Conservation (phyloP, 169 alveolate genomes). For the Plasmodium relictum region DNA sequence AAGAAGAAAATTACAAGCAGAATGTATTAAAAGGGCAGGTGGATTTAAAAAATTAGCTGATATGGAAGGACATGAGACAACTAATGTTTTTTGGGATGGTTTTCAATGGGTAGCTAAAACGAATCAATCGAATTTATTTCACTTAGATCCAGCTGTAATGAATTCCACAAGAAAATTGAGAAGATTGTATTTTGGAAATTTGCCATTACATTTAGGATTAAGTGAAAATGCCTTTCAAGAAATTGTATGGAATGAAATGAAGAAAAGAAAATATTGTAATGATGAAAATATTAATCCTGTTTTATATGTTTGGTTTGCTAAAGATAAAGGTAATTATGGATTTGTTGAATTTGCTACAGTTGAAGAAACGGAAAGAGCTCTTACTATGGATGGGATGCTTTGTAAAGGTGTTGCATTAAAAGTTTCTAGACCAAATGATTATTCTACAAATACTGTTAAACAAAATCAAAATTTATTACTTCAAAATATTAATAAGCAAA, state of each 20-base stretch:
- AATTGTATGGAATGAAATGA: slow-evolving; percentile 92
- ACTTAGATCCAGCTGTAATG: slow-evolving; percentile 91
- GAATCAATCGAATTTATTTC: slow-evolving; percentile 81
- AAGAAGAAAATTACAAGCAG: slow-evolving; percentile 87
- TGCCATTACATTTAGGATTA: slow-evolving; percentile 91
- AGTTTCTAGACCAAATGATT: slow-evolving; percentile 94
- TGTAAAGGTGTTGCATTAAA: slow-evolving; percentile 92
- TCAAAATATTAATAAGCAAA: background rate
- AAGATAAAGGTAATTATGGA: slow-evolving; percentile 94
- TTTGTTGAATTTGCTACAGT: slow-evolving; percentile 93
- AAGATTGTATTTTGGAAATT: slow-evolving; percentile 92
- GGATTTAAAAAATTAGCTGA: slow-evolving; percentile 93
- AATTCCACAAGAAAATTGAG: slow-evolving; percentile 92
- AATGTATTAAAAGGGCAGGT: slow-evolving; percentile 91
- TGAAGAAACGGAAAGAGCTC: slow-evolving; percentile 93
- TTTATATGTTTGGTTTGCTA: slow-evolving; percentile 94
- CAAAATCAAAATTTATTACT: slow-evolving; percentile 16
- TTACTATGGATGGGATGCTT: slow-evolving; percentile 92
- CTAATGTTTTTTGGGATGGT: slow-evolving; percentile 94
- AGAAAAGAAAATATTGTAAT: slow-evolving; percentile 87
- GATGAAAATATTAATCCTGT: slow-evolving; percentile 93
- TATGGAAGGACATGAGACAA: slow-evolving; percentile 93
- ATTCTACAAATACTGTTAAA: slow-evolving; percentile 83
- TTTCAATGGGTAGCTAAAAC: slow-evolving; percentile 96
- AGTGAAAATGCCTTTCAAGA: slow-evolving; percentile 92